These are phyloP conservation scores for Vitellaria paradoxa DNA, from an alignment of 179 eudicot species.

Conservation along the genomic window DNA sequence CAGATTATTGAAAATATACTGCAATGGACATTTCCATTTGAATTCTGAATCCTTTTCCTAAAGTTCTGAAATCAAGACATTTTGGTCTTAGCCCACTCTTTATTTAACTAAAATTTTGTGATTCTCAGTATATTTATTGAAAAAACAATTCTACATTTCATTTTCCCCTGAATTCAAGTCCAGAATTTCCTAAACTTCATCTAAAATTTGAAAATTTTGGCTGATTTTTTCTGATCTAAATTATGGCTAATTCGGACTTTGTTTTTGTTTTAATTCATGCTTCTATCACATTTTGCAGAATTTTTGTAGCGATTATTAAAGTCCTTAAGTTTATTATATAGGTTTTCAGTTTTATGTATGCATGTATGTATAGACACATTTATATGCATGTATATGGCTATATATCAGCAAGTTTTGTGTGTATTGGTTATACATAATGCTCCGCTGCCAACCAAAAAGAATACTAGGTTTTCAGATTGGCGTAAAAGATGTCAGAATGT, in stretches of 20 bases:
- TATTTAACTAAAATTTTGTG: not conserved
- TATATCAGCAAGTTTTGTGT: not conserved
- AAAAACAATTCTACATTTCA: not conserved
- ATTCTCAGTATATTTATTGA: not conserved
- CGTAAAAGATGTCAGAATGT: not conserved
- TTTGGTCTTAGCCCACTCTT: no score
- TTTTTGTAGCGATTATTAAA: not conserved
- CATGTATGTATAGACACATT: not conserved
- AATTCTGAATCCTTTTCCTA: no score
- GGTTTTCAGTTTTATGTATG: not conserved
- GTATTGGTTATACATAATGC: not conserved
- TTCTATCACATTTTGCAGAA: not conserved
- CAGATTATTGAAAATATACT: no score
- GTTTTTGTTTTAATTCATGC: not conserved
- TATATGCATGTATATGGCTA: not conserved
- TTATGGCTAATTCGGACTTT: not conserved
- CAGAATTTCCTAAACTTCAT: not conserved
- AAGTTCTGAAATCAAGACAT: no score
- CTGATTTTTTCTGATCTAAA: not conserved
- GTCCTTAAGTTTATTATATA: not conserved
- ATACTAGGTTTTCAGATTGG: not conserved
- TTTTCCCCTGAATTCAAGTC: not conserved
- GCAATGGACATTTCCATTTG: no score
- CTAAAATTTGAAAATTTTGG: not conserved
- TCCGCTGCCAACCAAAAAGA: not conserved